These are phyloP conservation scores for Aeschynomene evenia DNA, from an alignment of 306 rosid species.

Conservation along the genomic window DNA sequence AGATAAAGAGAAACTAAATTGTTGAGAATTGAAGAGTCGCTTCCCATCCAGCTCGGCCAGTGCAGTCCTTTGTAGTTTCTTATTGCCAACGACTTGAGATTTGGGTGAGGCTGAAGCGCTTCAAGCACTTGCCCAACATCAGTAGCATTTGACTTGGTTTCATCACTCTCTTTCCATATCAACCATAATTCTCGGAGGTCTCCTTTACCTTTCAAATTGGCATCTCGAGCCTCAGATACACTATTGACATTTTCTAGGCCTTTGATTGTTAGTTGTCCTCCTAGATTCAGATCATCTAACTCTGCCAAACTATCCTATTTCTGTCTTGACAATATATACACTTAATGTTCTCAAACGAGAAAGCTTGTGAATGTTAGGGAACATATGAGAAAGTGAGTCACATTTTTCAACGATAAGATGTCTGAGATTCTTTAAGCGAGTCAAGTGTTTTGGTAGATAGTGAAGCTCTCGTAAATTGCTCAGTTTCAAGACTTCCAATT, in stretches of 20 bases:
- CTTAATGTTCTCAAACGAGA: background rate
- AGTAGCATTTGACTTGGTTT: background rate
- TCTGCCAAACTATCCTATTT: background rate
- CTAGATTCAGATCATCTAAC: background rate
- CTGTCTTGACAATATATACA: background rate
- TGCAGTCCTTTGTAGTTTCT: background rate
- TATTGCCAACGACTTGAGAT: background rate
- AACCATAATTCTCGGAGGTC: background rate
- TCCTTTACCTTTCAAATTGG: background rate
- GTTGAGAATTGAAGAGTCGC: background rate
- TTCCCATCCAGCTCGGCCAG: background rate
- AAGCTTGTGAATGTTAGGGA: slow-evolving; percentile 5
- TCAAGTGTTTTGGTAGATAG: background rate
- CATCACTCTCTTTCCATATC: background rate
- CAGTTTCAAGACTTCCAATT: slow-evolving; percentile 3
- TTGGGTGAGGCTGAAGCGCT: background rate
- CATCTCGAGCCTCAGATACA: background rate
- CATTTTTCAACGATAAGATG: background rate
- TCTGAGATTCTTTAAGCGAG: slow-evolving; percentile 5
- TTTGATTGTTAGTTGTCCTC: background rate
- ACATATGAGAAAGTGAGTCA: background rate
- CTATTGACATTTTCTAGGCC: background rate
- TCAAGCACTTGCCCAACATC: background rate
- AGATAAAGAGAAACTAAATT: background rate
- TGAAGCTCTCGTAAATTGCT: background rate